Base-by-base conservation (phyloP, 352 stramenopile species). In the Phytophthora pluvialis region DNA sequence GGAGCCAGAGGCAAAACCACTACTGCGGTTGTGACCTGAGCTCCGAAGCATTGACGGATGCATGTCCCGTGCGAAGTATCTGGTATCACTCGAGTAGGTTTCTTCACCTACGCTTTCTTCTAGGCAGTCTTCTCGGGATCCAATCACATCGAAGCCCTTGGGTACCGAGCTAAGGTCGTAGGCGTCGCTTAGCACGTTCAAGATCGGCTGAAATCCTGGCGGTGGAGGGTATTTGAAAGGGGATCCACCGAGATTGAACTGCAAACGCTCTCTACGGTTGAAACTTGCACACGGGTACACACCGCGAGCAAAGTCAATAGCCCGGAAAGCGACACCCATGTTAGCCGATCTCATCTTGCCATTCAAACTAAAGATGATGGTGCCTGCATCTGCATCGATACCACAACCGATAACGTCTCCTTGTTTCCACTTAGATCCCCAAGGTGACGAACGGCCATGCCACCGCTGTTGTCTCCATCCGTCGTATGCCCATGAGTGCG, bases 401-500 rank as follows among this genome's bases (percentile, higher is more conserved):
- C 77, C 81, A 64, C 92, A 98, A 11, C 94, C 93, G 12, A 98
- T 78, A 26, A 98, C 86, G 44, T 98, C 94, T 13, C 92, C 94
- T 60, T 89, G 80, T 60, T 97, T 94, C 93, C 93, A 98, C 58
- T 95, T 94, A 12, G 81, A 91, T 0, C 89, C 88, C 83, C 89
- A 95, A n/a, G 88, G 78, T 28, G 86, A 92, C 11, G 86, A 95
- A 35, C 82, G 82, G 0, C 84, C 89, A 54, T 98, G 95, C 92
- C 93, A 98, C 47, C 90, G 89, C 36, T 97, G 88, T 62, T 97
- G 88, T 31, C 94, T 80, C 82, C 89, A 97, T 6, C 93, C 94
- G 56, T 98, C 94, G 57, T 97, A 98, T 9, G 90, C 91, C 94
- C 94, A 98, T 10, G 94, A 98, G 54, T 97, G 86, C 4, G 78